Base-by-base conservation (phyloP, 208 protist genomes). In the Kentomonas sorsogonicus region DNA sequence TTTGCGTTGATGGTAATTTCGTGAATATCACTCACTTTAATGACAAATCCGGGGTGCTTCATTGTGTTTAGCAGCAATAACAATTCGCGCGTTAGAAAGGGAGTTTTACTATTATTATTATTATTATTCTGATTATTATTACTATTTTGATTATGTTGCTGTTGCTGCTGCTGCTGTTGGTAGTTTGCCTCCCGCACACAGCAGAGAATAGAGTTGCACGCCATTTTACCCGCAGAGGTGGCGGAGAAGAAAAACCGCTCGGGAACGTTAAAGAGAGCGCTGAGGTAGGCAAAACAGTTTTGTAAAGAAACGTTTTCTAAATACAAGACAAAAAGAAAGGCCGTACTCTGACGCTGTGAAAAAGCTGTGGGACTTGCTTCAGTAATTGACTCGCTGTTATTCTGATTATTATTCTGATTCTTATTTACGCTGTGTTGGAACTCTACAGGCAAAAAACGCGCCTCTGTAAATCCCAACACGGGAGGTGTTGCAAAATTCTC, bases 11-110 rank as follows among this genome's bases (percentile, higher is more conserved):
- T 25, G 18, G 15, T 9, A 25, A 83, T 55, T 50, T 82, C 76
- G 11, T 53, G 76, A 40, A 95, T 80, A 15, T 69, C 66, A 52
- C 83, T 84, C 22, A 92, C 64, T 9, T 84, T 84, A 16, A 95
- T 20, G 4, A 92, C 83, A 66, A 92, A 95, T 7, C 88, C 88
- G 2, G 88, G 88, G 59, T 87, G 80, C 0, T 84, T 79, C 74
- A 95, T 77, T 31, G 85, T 92, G 75, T 95, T 95, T 3, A 95
- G 50, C 13, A 89, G 67, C 11, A 95, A 74, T 30, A 95, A 74
- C 43, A 89, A 77, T 38, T 89, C 79, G 0, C 77, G 75, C 4
- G 56, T 36, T 18, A 95, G 46, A 1, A n/a, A n/a, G n/a, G n/a
- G n/a, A n/a, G n/a, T n/a, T n/a, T n/a, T n/a, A n/a, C n/a, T n/a